Evolutionary conservation across 2,329 filamentous ascomycete genomes (phyloP).

Genomic region (Paraconiothyrium brasiliense): DNA sequence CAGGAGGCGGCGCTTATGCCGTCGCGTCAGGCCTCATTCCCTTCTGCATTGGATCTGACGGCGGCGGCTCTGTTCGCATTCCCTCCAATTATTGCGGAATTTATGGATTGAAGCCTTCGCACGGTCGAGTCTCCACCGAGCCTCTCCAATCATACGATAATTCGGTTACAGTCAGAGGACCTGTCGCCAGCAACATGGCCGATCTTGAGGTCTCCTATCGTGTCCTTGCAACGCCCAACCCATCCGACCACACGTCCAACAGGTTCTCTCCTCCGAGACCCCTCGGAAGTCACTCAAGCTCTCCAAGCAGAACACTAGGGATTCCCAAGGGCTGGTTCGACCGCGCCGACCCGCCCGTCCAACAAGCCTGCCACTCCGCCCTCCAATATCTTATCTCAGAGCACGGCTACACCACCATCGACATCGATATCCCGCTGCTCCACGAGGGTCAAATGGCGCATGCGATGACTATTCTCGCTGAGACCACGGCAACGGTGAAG

Average conservation of each 20-base stretch:
- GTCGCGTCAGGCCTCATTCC: constrained; percentile 76
- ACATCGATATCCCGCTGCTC: constrained; percentile 73
- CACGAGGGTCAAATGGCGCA: constrained; percentile 79
- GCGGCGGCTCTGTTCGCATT: constrained; percentile 78
- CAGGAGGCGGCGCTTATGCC: constrained; percentile 77
- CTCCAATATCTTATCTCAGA: constrained; percentile 66
- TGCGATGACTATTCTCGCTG: constrained; percentile 77
- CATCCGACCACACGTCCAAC: constrained; percentile 66
- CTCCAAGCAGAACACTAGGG: constrained; percentile 70
- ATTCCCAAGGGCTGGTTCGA: constrained; percentile 75
- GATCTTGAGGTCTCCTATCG: constrained; percentile 87
- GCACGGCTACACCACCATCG: constrained; percentile 64
- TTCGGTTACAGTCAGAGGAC: constrained; percentile 74
- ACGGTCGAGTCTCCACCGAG: constrained; percentile 71
- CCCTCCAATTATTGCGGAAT: constrained; percentile 80
- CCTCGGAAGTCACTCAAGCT: constrained; percentile 40
- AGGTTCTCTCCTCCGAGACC: constrained; percentile 68
- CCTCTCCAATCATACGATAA: constrained; percentile 68
- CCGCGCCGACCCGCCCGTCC: constrained; percentile 71
- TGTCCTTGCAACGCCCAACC: constrained; percentile 77
- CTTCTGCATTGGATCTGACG: constrained; percentile 75
- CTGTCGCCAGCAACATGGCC: constrained; percentile 77
- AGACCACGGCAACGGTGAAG: constrained; percentile 66
- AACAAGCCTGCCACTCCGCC: constrained; percentile 67
- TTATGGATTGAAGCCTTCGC: constrained; percentile 82